Base-by-base conservation (phyloP, 2,329 filamentous ascomycete genomes). In the Ceratocystis cacaofunesta region DNA sequence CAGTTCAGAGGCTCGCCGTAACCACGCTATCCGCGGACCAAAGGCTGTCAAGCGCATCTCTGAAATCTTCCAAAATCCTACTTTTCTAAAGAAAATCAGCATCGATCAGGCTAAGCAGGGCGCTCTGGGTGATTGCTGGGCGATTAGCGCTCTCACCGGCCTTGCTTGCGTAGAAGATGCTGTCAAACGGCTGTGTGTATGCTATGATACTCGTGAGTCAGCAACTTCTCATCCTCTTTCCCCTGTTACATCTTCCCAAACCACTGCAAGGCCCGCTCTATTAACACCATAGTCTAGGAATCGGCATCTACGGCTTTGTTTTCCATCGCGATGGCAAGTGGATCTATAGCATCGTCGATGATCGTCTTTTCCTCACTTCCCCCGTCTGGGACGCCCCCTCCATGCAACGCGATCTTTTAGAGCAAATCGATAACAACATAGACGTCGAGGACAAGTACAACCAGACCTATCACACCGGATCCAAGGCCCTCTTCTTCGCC, bases 331-430 rank as follows among this genome's bases (percentile, higher is more conserved):
- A 95, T 71, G 90, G 90, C 64, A 89, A 94, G 74, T 96, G 90
- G 91, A 88, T 92, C 66, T 90, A 91, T 70, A 91, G 89, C 66
- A 92, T 96, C 68, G 85, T 96, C 67, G 91, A 96, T 72, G 91
- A 96, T 74, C 95, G 95, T 75, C 80, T 96, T 2, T 95, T 89
- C 73, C 81, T 95, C 19, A 89, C 86, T 67, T 89, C 88, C 1
- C 87, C 89, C 3, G 87, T 88, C 71, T 95, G 90, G 77, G 89
- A 95, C 69, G 88, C 89, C 43, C 86, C 85, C 0, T 85, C 88
- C 62, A 81, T 88, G 72, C 87, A 91, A 71, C 83, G 89, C 48
- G 82, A 88, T 64, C 78, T 90, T 28, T 82, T 90, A 71, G 83
- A 90, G 70, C 86, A 90, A 70, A 85, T 90, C 61, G 88, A 90